Evolutionary conservation across 2,329 filamentous ascomycete genomes (phyloP).

Genomic region (Fusarium brevicatenulatum): DNA sequence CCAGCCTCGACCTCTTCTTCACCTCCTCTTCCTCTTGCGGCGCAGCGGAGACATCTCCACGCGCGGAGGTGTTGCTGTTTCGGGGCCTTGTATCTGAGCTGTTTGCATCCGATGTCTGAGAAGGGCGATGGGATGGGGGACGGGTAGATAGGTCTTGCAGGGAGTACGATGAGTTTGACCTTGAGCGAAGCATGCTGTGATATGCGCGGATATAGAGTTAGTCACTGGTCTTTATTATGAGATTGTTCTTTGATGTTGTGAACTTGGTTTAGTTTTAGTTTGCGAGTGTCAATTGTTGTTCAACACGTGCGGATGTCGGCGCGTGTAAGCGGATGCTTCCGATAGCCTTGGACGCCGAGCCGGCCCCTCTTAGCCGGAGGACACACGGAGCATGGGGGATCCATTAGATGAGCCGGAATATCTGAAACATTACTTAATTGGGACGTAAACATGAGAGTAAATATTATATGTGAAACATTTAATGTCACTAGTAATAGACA

Average conservation of each 20-base stretch:
- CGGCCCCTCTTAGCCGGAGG: constrained; percentile 26
- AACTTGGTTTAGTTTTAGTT: background rate
- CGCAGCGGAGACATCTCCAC: constrained; percentile 39
- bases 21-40: constrained; percentile 23
- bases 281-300: constrained; percentile 9
- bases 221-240: background rate
- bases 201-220: background rate
- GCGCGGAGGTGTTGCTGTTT: constrained; percentile 12
- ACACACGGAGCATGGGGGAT: constrained; percentile 4
- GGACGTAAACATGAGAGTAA: background rate
- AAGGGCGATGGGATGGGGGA: background rate
- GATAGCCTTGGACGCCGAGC: constrained; percentile 20
- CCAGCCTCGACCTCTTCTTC: constrained; percentile 10
- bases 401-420: background rate
- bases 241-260: background rate
- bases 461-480: background rate
- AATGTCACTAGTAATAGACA: background rate
- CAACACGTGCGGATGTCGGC: constrained; percentile 30
- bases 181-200: constrained; percentile 19
- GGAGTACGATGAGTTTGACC: constrained; percentile 37
- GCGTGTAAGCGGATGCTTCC: constrained; percentile 2
- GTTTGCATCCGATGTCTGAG: background rate
- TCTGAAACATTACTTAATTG: background rate
- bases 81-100: constrained; percentile 1
- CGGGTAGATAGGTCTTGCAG: constrained; percentile 33